Conservation (phyloP, 31 red algal genomes). For the Pterothamnion heteromorphum region DNA sequence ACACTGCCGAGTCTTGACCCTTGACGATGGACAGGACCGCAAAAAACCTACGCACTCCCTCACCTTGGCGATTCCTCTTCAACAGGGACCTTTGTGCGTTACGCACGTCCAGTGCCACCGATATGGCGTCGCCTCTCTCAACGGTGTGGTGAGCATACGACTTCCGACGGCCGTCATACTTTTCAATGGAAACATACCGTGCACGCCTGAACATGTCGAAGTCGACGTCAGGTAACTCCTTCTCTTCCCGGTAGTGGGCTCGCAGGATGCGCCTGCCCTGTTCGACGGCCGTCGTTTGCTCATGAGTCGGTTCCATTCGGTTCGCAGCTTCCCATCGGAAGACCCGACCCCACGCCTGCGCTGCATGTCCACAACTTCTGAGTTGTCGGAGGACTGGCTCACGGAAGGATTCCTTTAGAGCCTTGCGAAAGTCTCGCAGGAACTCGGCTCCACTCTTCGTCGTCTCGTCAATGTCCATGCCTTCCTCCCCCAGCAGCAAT, state of each 20-base stretch:
- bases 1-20: neutral
- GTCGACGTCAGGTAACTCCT: neutral
- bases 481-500: neutral
- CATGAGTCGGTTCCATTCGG: too few relatives aligned
- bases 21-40: neutral
- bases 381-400: neutral
- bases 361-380: too few relatives aligned
- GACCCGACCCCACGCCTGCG: too few relatives aligned
- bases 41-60: neutral
- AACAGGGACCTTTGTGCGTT: neutral
- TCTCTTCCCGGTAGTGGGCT: neutral
- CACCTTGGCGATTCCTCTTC: neutral
- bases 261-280: too few relatives aligned
- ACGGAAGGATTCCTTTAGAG: neutral
- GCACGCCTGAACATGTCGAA: neutral
- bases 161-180: neutral
- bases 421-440: neutral
- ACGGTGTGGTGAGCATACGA: neutral
- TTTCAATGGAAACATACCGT: neutral
- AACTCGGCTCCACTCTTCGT: neutral
- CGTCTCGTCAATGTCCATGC: neutral
- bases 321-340: too few relatives aligned
- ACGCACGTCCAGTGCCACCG: neutral
- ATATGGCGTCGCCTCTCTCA: neutral
- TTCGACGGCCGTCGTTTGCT: too few relatives aligned